Conservation (phyloP, 495 filamentous ascomycete species). For the Neurospora sp. region DNA sequence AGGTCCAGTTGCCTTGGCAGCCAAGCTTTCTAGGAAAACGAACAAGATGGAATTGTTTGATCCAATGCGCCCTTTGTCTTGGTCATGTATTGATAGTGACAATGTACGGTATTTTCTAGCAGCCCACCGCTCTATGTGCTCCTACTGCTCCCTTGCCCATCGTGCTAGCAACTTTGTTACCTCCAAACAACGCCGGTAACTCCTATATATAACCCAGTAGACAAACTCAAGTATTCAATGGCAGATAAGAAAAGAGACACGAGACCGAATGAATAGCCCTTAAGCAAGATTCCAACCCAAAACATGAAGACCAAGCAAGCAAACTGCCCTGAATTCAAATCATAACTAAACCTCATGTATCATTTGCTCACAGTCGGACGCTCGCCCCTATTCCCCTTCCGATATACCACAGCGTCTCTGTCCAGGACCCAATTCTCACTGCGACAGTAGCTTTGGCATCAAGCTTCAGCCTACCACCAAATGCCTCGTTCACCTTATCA, state of each 20-base stretch:
- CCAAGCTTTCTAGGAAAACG: background rate
- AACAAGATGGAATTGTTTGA: background rate
- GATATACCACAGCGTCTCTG: slow-evolving; percentile 55
- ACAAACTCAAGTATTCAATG: background rate
- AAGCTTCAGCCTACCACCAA: slow-evolving; percentile 72
- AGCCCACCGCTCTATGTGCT: background rate
- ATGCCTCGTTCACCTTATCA: slow-evolving; percentile 64
- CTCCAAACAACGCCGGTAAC: background rate
- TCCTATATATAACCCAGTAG: background rate
- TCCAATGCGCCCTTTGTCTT: background rate
- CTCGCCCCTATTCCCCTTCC: slow-evolving; percentile 67
- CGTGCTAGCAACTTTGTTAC: background rate
- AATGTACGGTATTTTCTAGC: background rate
- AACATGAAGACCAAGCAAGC: background rate
- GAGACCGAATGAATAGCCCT: background rate
- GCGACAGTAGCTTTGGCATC: slow-evolving; percentile 67
- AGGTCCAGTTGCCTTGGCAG: background rate
- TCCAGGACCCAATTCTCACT: slow-evolving; percentile 62
- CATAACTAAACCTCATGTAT: background rate
- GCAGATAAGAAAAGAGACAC: background rate
- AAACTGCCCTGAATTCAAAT: background rate
- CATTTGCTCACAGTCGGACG: slow-evolving; percentile 43
- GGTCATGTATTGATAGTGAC: background rate
- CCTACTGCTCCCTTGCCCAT: background rate
- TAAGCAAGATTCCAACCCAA: background rate